Base-by-base conservation (phyloP, 2,329 filamentous ascomycete species). In the Colletotrichum abscissum region DNA sequence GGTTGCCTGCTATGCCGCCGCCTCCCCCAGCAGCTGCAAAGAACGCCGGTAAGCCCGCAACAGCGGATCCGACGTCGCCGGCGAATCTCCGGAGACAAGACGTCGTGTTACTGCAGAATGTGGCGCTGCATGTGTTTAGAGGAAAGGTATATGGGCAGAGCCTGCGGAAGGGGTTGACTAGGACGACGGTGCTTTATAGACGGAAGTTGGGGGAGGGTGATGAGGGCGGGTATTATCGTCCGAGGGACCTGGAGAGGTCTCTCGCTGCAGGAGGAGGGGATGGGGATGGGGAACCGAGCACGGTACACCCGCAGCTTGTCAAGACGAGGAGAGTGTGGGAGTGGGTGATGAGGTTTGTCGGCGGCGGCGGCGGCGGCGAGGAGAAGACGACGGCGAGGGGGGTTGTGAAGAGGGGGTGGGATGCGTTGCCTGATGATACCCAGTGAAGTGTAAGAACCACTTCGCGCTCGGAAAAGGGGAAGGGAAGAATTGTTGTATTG, bases 81-180 rank as follows among this genome's bases (percentile, higher is more conserved):
- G 59, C 72, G 12, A 82, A 79, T 0, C 83, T 97, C 38, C 87
- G 92, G 58, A 84, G 91, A 0, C 92, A 93, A 77, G 95, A 98
- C 79, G 89, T 98, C 1, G 86, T 98, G 5, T 86, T 98, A 16
- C 80, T 98, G 72, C 91, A 92, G 69, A 95, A 96, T 77, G 91
- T 98, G 7, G 95, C 93, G 1, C 85, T 98, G 64, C 90, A 91
- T 65, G 90, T 91, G 4, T 98, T 96, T 80, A 88, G 89, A 64
- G 90, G 91, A 59, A 92, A 89, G 77, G 95, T 98, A 0, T 95
- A 97, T 77, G 95, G 96, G 0, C 93, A 97, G 80, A 97, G 93
- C 78, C 83, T 98, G 74, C 90, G 93, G 33, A 89, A 89, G 75
- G 90, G 91, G 8, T 88, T 93, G 77, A 95, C 94, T 4, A 90